Evolutionary conservation across 306 rosid genomes (phyloP), one percentile per base, ranked within the genome.

Genomic region (Medicago lupulina): DNA sequence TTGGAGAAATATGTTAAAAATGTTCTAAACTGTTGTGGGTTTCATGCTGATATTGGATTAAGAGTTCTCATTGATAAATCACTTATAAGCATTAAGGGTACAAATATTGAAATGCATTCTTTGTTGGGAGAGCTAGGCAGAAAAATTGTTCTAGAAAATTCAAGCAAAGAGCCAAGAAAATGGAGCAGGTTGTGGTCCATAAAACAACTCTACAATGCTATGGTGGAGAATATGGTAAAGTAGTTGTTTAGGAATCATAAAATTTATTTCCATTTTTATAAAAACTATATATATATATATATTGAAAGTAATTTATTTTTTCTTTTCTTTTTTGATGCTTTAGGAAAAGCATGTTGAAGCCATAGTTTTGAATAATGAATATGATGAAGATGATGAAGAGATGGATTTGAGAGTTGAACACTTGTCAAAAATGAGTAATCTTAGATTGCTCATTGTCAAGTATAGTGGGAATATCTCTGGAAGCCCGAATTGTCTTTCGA

Each of bases 181-280:
- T 76, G 81, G 85, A 81, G 81, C 28, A 70, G 74, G 36, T 3
- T 76, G 14, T 76, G 81, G 81, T 8, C 12, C 3, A 15, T 0
- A 10, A 0, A 53, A 38, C 64, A 81, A 34, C 4, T 76, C 41
- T 0, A 0, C 46, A 67, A 44, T 18, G 46, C 39, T 34, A 6
- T 63, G 64, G 5, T 0, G 3, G 36, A 59, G 23, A 43, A 76
- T 0, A 54, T 7, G 50, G 78, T 81, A 23, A 54, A 23, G 28
- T 23, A 23, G 28, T 2, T 23, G 28, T 23, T 23, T 23, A 23
- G 28, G 3, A 23, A 23, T 23, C 2, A 34, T 5, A 12, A 12
- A 62, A 34, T 12, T 14, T 38, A 39, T 39, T 17, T 64, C 7
- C 50, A 16, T 38, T 39, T 64, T 39, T 11, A 1, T 16, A 18